Conservation (phyloP, 73 alveolate genomes). For the Symbiodinium natans region DNA sequence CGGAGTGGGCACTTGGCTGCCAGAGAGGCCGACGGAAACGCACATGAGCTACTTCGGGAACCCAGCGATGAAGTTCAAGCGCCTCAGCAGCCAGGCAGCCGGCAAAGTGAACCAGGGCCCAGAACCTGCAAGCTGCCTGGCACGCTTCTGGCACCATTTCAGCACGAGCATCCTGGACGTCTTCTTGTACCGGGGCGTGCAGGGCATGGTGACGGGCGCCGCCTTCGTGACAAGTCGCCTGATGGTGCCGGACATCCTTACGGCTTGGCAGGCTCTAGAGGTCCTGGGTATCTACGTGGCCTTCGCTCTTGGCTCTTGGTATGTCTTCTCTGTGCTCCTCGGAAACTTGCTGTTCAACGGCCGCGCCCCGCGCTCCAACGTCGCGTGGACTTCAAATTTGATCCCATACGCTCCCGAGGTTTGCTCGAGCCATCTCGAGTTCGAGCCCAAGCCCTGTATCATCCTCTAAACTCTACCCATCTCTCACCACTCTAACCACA, state of each 20-base stretch:
- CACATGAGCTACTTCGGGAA: slow-evolving; percentile 63
- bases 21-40: slow-evolving; percentile 48
- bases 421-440: too few relatives aligned
- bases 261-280: not conserved
- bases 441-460: too few relatives aligned
- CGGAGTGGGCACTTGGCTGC: slow-evolving; percentile 89
- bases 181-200: slow-evolving; percentile 78
- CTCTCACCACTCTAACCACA: too few relatives aligned
- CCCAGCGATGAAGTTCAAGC: slow-evolving; percentile 79
- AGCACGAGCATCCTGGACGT: slow-evolving; percentile 80
- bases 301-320: slow-evolving; percentile 68
- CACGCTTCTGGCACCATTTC: slow-evolving; percentile 83
- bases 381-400: not conserved
- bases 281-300: slow-evolving; percentile 24
- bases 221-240: slow-evolving; percentile 57
- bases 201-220: slow-evolving; percentile 37
- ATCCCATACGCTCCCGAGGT: too few relatives aligned
- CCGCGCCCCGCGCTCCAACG: slow-evolving; percentile 64
- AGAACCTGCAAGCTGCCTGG: slow-evolving; percentile 35
- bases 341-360: slow-evolving; percentile 85
- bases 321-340: slow-evolving; percentile 7
- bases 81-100: slow-evolving; percentile 51
- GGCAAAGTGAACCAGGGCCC: slow-evolving; percentile 44
- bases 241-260: not conserved
- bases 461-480: too few relatives aligned